phyloP scores from a whole-genome alignment of 1,284 basidiomycete genomes.

The Fomitopsis betulina region DNA sequence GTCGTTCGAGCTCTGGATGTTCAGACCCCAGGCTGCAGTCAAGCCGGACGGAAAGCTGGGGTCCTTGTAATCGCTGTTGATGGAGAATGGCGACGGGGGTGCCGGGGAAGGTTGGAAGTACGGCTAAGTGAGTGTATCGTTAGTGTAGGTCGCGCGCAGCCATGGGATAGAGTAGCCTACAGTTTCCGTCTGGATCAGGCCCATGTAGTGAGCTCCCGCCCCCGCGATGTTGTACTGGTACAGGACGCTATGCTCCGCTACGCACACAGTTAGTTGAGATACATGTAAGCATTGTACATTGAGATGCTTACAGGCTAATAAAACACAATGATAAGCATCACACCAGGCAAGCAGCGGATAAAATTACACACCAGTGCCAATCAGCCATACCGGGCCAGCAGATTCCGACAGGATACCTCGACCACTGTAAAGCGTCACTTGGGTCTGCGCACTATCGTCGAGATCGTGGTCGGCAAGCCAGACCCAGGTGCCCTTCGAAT shows the following conservation, averaged over 20 bases:
- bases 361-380: conserved; percentile 53
- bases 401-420: conserved; percentile 79
- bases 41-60: conserved; percentile 39
- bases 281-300: background rate
- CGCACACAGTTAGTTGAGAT: background rate
- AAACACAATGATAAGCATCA: background rate
- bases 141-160: background rate
- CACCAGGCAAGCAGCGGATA: background rate
- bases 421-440: conserved; percentile 64
- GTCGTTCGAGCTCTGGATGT: conserved; percentile 47
- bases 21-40: conserved; percentile 53
- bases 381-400: conserved; percentile 68
- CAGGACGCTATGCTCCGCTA: conserved; percentile 57
- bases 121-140: conserved; percentile 24
- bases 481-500: conserved; percentile 45
- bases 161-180: background rate
- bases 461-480: conserved; percentile 81
- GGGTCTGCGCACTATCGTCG: conserved; percentile 38
- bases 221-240: conserved; percentile 66
- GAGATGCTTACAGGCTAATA: conserved; percentile 4
- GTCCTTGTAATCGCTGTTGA: conserved; percentile 45
- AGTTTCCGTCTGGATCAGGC: conserved; percentile 68
- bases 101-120: conserved; percentile 59
- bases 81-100: conserved; percentile 46
- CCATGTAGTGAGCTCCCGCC: conserved; percentile 66